Percentiles rank a stretch among this genome's conserved stretches.
phyloP scores from a whole-genome alignment of 2,329 filamentous ascomycete species.

The Diaporthe humulicola region DNA sequence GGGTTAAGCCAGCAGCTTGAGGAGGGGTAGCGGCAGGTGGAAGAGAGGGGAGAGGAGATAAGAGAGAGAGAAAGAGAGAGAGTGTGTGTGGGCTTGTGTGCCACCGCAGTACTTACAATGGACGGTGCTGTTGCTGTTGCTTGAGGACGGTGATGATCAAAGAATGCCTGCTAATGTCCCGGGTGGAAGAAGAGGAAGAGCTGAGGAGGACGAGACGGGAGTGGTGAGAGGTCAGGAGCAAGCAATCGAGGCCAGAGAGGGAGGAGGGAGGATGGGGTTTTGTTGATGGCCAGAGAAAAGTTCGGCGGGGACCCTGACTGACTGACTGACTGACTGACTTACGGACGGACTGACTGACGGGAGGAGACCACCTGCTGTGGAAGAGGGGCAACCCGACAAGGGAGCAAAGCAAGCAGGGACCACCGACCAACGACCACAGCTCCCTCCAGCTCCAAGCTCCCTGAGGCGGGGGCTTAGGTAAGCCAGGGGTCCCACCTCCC shows the following conservation, averaged over 20 bases:
- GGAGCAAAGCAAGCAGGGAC: not conserved
- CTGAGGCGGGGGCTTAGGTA: conserved; percentile 3
- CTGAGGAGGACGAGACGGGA: conserved; percentile 44
- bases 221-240: conserved; percentile 44
- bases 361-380: not conserved
- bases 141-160: not conserved
- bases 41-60: too few relatives aligned
- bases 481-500: not conserved
- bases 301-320: conserved; percentile 36
- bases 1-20: not conserved
- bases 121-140: not conserved
- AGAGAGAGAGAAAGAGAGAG: too few relatives aligned
- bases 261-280: conserved; percentile 40
- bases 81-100: too few relatives aligned
- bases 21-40: not conserved
- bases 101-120: not conserved
- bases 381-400: not conserved
- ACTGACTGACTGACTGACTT: not conserved
- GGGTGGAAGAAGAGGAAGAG: not conserved
- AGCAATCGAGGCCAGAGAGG: conserved; percentile 43
- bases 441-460: not conserved
- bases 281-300: conserved; percentile 39
- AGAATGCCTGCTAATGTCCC: not conserved
- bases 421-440: not conserved
- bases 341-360: too few relatives aligned